These are phyloP conservation scores for Naganishia randhawae DNA, from an alignment of 768 basidiomycete species.

Conservation along the genomic window DNA sequence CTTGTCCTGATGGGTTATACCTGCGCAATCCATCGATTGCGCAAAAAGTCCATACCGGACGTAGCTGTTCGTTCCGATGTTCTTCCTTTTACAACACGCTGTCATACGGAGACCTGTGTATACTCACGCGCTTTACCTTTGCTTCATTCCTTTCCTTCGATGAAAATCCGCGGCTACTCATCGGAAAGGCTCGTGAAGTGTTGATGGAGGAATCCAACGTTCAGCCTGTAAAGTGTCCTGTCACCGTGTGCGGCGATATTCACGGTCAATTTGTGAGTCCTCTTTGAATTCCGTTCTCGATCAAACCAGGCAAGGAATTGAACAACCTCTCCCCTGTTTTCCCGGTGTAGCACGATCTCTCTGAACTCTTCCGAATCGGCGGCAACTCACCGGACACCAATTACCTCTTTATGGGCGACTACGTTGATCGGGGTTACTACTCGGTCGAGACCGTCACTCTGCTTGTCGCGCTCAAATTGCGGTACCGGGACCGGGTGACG, in stretches of 20 bases:
- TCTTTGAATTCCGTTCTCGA: not conserved
- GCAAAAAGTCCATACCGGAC: too few relatives aligned
- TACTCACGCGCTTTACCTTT: too few relatives aligned
- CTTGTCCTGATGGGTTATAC: too few relatives aligned
- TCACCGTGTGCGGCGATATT: conserved; percentile 73
- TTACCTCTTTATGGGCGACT: conserved; percentile 99
- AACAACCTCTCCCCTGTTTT: not conserved
- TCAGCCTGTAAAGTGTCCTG: conserved; percentile 53
- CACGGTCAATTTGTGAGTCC: conserved; percentile 96
- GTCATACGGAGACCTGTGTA: too few relatives aligned
- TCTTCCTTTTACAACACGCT: too few relatives aligned
- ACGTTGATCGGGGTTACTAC: conserved; percentile 98
- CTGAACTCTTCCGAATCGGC: conserved; percentile 94
- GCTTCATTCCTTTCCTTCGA: not conserved
- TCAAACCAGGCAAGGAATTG: not conserved
- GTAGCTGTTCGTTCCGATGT: too few relatives aligned
- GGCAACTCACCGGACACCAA: conserved; percentile 97
- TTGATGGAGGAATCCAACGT: conserved; percentile 66
- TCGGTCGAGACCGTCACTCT: conserved; percentile 98
- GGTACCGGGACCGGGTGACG: conserved; percentile 96
- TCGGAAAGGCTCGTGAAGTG: conserved; percentile 83
- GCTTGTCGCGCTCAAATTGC: conserved; percentile 94
- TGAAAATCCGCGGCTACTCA: not conserved
- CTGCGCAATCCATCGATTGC: too few relatives aligned
- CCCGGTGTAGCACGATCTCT: conserved; percentile 82